phyloP scores from a whole-genome alignment of 2,329 filamentous ascomycete species.

The Fusarium musae region DNA sequence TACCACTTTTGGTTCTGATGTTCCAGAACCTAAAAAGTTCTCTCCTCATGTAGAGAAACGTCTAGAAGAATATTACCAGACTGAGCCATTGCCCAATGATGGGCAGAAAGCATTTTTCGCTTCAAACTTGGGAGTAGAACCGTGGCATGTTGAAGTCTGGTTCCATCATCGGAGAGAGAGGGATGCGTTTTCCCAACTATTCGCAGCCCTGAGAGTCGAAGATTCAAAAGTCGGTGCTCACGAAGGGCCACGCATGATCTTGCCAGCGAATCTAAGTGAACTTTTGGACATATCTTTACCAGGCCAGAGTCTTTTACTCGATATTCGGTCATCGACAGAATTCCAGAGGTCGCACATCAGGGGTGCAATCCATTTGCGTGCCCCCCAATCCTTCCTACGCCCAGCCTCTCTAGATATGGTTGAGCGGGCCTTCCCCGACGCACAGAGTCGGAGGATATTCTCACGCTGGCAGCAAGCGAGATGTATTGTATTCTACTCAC shows the following conservation, averaged over 20 bases:
- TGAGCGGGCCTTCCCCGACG: conserved; percentile 60
- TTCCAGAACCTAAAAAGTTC: conserved; percentile 58
- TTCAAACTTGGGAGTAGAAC: conserved; percentile 64
- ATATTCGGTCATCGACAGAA: conserved; percentile 59
- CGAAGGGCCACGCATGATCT: conserved; percentile 58
- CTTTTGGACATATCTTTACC: conserved; percentile 62
- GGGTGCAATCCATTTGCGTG: conserved; percentile 63
- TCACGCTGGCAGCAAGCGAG: conserved; percentile 58
- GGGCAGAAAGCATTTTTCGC: conserved; percentile 64
- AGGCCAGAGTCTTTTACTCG: conserved; percentile 59
- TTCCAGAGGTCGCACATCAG: conserved; percentile 64
- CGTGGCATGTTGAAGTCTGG: conserved; percentile 64
- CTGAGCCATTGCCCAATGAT: conserved; percentile 59
- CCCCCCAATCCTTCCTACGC: conserved; percentile 60
- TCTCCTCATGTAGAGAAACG: conserved; percentile 61
- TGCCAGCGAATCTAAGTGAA: conserved; percentile 62
- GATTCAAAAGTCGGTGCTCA: conserved; percentile 47
- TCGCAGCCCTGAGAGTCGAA: conserved; percentile 57
- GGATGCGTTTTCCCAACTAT: conserved; percentile 57
- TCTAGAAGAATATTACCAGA: conserved; percentile 64
- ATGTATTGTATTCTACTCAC: conserved; percentile 65
- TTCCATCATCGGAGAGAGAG: conserved; percentile 64
- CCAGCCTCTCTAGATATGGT: conserved; percentile 62
- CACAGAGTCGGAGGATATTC: conserved; percentile 59
- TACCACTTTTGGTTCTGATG: conserved; percentile 52